A percentile compares a stretch with the other conserved stretches of the same genome.
phyloP scores from a whole-genome alignment of 306 rosid genomes.

The Casuarina equisetifolia region DNA sequence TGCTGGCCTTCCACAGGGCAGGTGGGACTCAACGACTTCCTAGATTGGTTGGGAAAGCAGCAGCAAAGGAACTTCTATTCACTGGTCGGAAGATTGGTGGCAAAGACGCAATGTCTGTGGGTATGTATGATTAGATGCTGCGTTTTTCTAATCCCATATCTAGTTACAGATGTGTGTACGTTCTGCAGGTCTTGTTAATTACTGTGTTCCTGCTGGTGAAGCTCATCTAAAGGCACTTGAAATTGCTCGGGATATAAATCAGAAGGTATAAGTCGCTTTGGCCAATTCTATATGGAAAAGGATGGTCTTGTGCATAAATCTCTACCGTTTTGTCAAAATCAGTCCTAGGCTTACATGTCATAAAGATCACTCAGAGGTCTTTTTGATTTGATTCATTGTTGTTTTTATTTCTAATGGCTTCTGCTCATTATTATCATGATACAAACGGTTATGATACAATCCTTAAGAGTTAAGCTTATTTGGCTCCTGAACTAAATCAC shows the following conservation, averaged over 20 bases:
- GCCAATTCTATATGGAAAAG: constrained; percentile 11
- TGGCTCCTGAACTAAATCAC: neutral
- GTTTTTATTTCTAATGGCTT: neutral
- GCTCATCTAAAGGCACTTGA: constrained; percentile 76
- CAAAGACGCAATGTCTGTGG: constrained; percentile 73
- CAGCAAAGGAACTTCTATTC: constrained; percentile 81
- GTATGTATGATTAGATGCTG: constrained; percentile 35
- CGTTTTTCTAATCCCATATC: neutral
- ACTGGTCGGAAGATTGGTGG: constrained; percentile 77
- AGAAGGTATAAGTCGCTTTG: constrained; percentile 52
- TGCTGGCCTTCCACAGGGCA: constrained; percentile 59
- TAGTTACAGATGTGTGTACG: constrained; percentile 23
- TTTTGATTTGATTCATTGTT: neutral
- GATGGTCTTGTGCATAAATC: neutral
- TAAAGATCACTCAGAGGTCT: neutral
- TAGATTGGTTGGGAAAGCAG: constrained; percentile 77
- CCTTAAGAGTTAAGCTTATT: neutral
- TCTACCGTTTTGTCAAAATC: neutral
- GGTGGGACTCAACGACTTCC: constrained; percentile 94
- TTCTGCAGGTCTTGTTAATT: constrained; percentile 76
- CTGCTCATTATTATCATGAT: neutral
- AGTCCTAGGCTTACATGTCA: neutral
- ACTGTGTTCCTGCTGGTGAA: constrained; percentile 79
- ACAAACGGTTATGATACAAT: neutral
- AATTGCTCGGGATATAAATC: constrained; percentile 69